Percentiles rank a stretch among this genome's conserved stretches.
Conservation (phyloP, 1,139 yeast genomes). For the Pichia sp. region DNA sequence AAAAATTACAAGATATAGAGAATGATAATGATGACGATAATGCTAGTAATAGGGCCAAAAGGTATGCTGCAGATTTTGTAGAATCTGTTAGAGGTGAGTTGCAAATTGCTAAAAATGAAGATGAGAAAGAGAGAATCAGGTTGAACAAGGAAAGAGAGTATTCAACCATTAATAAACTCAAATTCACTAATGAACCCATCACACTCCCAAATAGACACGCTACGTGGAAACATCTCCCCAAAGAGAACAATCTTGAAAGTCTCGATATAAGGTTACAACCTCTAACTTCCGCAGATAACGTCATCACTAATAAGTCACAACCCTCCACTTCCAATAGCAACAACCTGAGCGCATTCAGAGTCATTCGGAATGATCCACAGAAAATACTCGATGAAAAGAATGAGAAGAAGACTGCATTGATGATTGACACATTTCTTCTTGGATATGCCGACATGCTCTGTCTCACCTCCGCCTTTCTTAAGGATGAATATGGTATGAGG, state of each 20-base stretch:
- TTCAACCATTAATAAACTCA: not conserved
- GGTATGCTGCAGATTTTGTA: not conserved
- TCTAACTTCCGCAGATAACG: not conserved
- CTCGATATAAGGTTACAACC: not conserved
- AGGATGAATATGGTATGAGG: constrained; percentile 70
- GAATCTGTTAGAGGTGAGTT: not conserved
- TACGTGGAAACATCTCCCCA: constrained; percentile 10
- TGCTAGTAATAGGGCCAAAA: not conserved
- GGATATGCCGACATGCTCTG: constrained; percentile 80
- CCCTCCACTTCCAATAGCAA: not conserved
- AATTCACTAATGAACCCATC: constrained; percentile 5
- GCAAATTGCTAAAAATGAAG: not conserved
- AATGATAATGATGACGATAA: not conserved
- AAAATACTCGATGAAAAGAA: constrained; percentile 16
- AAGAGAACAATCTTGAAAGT: constrained; percentile 4
- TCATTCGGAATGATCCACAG: constrained; percentile 6
- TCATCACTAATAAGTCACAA: not conserved
- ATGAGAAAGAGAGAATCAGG: not conserved
- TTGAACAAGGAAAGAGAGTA: constrained; percentile 4
- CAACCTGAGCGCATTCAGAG: not conserved
- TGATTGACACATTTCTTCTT: constrained; percentile 56
- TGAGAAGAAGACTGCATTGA: constrained; percentile 46
- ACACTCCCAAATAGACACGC: constrained; percentile 10
- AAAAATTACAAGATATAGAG: not conserved
- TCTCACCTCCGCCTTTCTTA: constrained; percentile 65